A percentile compares a stretch with the other conserved stretches of the same genome.
phyloP scores from a whole-genome alignment of 805 yeast genomes.

The Saccharomyces kudriavzevii region DNA sequence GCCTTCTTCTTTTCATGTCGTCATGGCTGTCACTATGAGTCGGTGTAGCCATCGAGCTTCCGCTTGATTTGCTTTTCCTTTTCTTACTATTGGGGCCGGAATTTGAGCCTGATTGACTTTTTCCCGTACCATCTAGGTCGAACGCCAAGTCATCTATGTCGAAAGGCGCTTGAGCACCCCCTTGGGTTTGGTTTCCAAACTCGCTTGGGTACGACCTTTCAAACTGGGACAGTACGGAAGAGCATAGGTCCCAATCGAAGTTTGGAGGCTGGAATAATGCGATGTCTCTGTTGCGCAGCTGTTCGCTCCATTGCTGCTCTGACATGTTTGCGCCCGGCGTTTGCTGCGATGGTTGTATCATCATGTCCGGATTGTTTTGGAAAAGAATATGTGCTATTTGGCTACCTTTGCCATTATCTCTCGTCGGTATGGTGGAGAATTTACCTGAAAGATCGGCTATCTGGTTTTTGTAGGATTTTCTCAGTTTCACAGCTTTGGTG shows the following conservation, averaged over 20 bases:
- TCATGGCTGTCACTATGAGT: constrained; percentile 25
- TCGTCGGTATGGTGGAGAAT: constrained; percentile 49
- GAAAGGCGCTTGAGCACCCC: constrained; percentile 9
- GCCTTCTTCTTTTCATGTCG: constrained; percentile 28
- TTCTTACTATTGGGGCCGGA: constrained; percentile 17
- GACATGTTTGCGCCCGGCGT: constrained; percentile 14
- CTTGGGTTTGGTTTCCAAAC: constrained; percentile 21
- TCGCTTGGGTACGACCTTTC: constrained; percentile 29
- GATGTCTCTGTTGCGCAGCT: constrained; percentile 22
- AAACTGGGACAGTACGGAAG: constrained; percentile 26
- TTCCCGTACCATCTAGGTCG: constrained; percentile 31
- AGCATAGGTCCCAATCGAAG: constrained; percentile 29
- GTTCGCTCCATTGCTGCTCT: constrained; percentile 19
- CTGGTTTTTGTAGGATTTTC: constrained; percentile 93
- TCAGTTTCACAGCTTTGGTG: constrained; percentile 80
- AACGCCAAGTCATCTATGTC: constrained; percentile 31
- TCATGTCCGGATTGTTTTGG: constrained; percentile 30
- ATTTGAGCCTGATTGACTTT: constrained; percentile 10
- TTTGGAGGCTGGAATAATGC: constrained; percentile 18
- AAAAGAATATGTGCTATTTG: constrained; percentile 29
- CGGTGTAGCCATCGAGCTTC: constrained; percentile 31
- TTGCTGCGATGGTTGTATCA: constrained; percentile 6
- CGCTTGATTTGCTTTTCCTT: constrained; percentile 27
- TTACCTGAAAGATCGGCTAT: constrained; percentile 79
- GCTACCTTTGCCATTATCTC: constrained; percentile 33